Percentiles rank a stretch among this genome's conserved stretches.
Evolutionary conservation across 1,284 basidiomycete genomes (phyloP).

Genomic region (Ustilago vetiveriae): DNA sequence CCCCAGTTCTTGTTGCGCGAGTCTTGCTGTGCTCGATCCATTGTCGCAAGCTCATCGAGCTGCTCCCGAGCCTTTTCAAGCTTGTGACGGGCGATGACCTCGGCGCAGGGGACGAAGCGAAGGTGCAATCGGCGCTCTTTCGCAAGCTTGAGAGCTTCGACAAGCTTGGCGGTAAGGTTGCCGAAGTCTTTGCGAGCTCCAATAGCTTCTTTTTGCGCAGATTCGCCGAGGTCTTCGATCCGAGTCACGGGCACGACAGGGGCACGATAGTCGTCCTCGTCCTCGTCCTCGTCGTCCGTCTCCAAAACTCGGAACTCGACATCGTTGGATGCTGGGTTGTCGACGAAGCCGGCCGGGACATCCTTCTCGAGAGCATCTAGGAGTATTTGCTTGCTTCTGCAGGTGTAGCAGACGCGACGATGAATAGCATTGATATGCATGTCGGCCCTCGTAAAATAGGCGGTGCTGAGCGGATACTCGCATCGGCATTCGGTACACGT

Average conservation of each 20-base stretch:
- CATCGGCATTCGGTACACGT: too few relatives aligned
- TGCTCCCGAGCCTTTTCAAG: not conserved
- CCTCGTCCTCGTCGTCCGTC: not conserved
- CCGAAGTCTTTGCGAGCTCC: not conserved
- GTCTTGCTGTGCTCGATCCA: not conserved
- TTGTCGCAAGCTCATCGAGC: not conserved
- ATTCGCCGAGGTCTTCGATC: slow-evolving; percentile 3
- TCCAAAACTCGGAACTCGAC: too few relatives aligned
- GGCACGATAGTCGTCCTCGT: not conserved
- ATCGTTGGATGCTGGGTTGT: not conserved
- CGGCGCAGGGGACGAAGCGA: slow-evolving; percentile 4
- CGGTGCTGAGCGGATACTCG: too few relatives aligned
- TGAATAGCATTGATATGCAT: too few relatives aligned
- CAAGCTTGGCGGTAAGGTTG: not conserved
- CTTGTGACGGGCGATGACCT: not conserved
- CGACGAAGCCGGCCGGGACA: slow-evolving; percentile 1
- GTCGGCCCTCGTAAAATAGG: too few relatives aligned
- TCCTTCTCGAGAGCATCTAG: too few relatives aligned
- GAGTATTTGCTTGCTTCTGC: too few relatives aligned
- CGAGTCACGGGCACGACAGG: not conserved
- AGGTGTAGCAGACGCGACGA: too few relatives aligned
- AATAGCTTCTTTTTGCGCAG: not conserved
- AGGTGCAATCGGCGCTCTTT: not conserved
- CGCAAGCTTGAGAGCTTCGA: not conserved
- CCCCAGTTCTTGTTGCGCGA: not conserved